Evolutionary conservation across 768 basidiomycete species (phyloP).

Genomic region (Lactarius pseudohatsudake): DNA sequence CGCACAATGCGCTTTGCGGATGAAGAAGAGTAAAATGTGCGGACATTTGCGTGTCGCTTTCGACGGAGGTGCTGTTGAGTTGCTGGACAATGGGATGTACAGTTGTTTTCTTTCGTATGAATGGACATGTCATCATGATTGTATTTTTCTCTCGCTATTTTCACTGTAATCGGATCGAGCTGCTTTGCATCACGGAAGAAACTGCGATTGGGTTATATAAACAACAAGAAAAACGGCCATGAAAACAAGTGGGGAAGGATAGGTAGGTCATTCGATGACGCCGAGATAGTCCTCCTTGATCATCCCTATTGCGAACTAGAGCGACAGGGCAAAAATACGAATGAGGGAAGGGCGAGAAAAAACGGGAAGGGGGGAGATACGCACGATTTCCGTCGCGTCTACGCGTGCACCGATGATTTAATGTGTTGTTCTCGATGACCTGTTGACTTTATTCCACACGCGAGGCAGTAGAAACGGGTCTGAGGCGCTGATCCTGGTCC

Average conservation of each 20-base stretch:
- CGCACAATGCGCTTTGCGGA: slow-evolving; percentile 86
- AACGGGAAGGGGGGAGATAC: slow-evolving; percentile 34
- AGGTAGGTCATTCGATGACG: slow-evolving; percentile 63
- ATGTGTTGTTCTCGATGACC: slow-evolving; percentile 96
- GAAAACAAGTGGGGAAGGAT: background rate
- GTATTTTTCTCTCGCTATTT: background rate
- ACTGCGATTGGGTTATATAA: background rate
- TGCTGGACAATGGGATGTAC: slow-evolving; percentile 7
- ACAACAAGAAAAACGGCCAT: slow-evolving; percentile 5
- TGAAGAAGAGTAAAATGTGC: slow-evolving; percentile 44
- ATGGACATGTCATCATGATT: background rate
- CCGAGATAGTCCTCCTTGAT: slow-evolving; percentile 98
- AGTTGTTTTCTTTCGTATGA: background rate
- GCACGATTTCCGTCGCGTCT: slow-evolving; percentile 95
- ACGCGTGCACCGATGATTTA: slow-evolving; percentile 97
- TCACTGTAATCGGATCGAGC: slow-evolving; percentile 2
- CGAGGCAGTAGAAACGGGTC: background rate
- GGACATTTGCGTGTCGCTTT: too few relatives aligned
- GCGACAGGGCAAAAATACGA: background rate
- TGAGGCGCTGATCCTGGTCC: slow-evolving; percentile 59
- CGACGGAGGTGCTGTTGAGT: background rate
- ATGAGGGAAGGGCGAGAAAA: background rate
- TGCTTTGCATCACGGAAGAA: background rate
- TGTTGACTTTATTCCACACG: slow-evolving; percentile 33
- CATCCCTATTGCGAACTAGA: slow-evolving; percentile 92